phyloP scores from a whole-genome alignment of 257 asterid species.

The Eucommia ulmoides region DNA sequence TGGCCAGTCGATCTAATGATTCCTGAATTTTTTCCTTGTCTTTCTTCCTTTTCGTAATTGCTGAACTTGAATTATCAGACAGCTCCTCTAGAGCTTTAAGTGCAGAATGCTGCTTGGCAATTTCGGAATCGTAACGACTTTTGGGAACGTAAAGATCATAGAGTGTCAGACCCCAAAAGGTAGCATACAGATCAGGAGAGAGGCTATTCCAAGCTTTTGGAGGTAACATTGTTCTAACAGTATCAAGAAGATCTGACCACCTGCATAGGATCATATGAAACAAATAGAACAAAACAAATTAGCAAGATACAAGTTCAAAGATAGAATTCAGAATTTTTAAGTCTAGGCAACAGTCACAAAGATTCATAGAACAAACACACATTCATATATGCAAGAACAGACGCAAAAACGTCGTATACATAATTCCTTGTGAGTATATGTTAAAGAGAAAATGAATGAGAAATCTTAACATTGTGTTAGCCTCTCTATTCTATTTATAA shows the following conservation, averaged over 20 bases:
- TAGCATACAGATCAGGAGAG: constrained; percentile 92
- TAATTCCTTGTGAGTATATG: too few relatives aligned
- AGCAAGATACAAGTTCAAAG: too few relatives aligned
- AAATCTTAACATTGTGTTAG: too few relatives aligned
- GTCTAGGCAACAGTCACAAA: not conserved
- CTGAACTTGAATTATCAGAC: constrained; percentile 95
- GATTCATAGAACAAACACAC: not conserved
- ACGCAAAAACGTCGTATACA: too few relatives aligned
- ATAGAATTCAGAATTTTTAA: not conserved
- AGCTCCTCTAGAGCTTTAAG: constrained; percentile 94
- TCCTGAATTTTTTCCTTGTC: constrained; percentile 99
- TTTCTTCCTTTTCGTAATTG: constrained; percentile 92
- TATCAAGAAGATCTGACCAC: constrained; percentile 80
- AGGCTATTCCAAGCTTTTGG: constrained; percentile 97
- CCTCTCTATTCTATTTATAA: too few relatives aligned
- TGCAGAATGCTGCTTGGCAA: constrained; percentile 76
- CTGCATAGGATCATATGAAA: constrained; percentile 30
- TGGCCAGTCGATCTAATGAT: constrained; percentile 75
- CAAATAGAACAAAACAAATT: too few relatives aligned
- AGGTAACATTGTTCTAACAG: constrained; percentile 87
- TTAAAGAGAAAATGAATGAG: too few relatives aligned
- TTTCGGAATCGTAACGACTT: constrained; percentile 82
- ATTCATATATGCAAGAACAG: too few relatives aligned
- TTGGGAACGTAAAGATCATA: constrained; percentile 95
- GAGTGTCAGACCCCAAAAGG: constrained; percentile 98